Base-by-base conservation (phyloP, 2,329 filamentous ascomycete species). In the Cercospora zeae-maydis region DNA sequence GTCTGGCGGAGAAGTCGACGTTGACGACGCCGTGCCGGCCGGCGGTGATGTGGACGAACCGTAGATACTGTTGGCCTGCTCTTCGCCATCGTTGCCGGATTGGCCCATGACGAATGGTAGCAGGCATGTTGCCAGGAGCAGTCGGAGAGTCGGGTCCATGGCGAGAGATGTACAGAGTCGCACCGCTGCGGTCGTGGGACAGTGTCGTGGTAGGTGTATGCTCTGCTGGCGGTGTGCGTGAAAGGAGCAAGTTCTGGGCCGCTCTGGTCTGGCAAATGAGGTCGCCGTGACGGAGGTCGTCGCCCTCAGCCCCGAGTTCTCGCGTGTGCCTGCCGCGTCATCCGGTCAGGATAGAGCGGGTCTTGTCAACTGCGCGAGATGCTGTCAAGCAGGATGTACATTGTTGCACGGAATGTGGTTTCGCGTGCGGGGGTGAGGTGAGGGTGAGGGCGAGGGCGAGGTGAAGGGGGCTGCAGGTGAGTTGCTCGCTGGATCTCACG, bases 81-180 rank as follows among this genome's bases (percentile, higher is more conserved):
- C 45, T 49, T 47, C 45, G 45, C 57, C 57, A 42, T 53, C 57
- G 27, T 53, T 39, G 47, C 14, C 42, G 13, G 42, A 42, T 47
- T 59, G 42, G 13, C 31, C 57, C 7, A 37, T 33, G 30, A 16
- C 42, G 31, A 59, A 37, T 30, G 57, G 42, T 2, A 56, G 37
- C 13, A 61, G 31, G 57, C 45, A 37, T 34, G 27, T 27, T 9
- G 21, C 34, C 24, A 59, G 31, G 27, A 49, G 45, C n/a, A 52
- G 16, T 16, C 45, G 33, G 24, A 19, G 13, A 21, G 16, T 27
- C 4, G n/a, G 8, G 2, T 52, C 19, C 57, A 59, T 59, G 45
- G 21, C 21, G 21, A n/a, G 21, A n/a, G 11, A 5, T 47, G 19
- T 14, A 8, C 42, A 27, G 6, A 49, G 42, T 13, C 13, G 21